Percentiles rank a stretch among this genome's conserved stretches.
phyloP scores from a whole-genome alignment of 768 basidiomycete genomes.

The Aureoboletus auriporus region DNA sequence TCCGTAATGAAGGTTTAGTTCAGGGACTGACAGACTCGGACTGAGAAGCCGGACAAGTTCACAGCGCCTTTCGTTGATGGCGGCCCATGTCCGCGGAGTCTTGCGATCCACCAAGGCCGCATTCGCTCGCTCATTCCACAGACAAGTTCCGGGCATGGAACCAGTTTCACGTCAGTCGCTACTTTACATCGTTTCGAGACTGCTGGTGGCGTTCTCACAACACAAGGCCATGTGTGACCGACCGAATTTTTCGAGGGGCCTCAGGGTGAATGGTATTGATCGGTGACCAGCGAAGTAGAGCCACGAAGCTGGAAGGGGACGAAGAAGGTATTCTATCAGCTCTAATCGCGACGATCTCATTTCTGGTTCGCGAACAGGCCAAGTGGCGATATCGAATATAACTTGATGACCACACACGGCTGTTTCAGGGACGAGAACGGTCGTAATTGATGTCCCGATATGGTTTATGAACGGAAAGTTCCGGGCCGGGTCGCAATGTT shows the following conservation, averaged over 20 bases:
- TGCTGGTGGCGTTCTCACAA: neutral
- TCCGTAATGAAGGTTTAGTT: constrained; percentile 22
- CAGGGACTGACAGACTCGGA: constrained; percentile 7
- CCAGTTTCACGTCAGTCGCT: constrained; percentile 1
- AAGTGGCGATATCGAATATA: neutral
- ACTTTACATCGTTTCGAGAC: constrained; percentile 2
- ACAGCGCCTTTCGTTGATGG: constrained; percentile 8
- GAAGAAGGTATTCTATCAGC: constrained; percentile 19
- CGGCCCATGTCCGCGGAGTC: constrained; percentile 26
- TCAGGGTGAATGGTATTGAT: constrained; percentile 11
- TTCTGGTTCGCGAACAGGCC: constrained; percentile 14
- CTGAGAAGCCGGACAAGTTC: constrained; percentile 13
- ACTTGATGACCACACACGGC: constrained; percentile 8
- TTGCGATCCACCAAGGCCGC: constrained; percentile 1
- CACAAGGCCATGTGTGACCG: constrained; percentile 10
- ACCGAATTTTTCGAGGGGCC: neutral
- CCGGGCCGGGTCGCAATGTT: constrained; percentile 27
- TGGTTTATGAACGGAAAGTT: constrained; percentile 18
- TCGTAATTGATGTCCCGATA: constrained; percentile 25
- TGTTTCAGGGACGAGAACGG: constrained; percentile 20
- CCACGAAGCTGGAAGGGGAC: constrained; percentile 6
- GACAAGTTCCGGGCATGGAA: constrained; percentile 12
- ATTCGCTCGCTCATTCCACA: neutral
- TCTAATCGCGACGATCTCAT: constrained; percentile 21
- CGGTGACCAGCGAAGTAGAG: constrained; percentile 16